phyloP scores from a whole-genome alignment of 192 early-diverging fungal species.

The Backusella mclennaniae region DNA sequence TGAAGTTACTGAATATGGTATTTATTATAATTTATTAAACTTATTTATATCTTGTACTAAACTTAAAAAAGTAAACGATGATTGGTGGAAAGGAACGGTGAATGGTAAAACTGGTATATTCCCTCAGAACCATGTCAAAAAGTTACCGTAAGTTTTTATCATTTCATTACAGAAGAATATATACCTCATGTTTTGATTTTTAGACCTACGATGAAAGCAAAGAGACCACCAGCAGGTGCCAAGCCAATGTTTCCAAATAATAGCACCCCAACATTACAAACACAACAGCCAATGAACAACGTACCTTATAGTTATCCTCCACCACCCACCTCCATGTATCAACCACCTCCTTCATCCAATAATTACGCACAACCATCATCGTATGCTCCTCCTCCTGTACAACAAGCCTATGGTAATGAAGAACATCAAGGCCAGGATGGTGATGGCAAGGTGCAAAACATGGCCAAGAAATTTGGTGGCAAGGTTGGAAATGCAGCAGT shows the following conservation, averaged over 20 bases:
- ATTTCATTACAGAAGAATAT: too few relatives aligned
- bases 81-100: slow-evolving; percentile 37
- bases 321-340: slow-evolving; percentile 26
- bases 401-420: not conserved
- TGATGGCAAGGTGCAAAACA: slow-evolving; percentile 16
- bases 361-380: slow-evolving; percentile 4
- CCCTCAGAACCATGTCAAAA: slow-evolving; percentile 36
- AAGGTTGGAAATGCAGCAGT: slow-evolving; percentile 24
- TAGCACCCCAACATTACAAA: not conserved
- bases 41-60: not conserved
- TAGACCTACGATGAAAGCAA: not conserved
- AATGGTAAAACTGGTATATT: slow-evolving; percentile 33
- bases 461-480: slow-evolving; percentile 32
- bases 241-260: slow-evolving; percentile 1
- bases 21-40: not conserved
- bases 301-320: slow-evolving; percentile 27
- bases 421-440: not conserved
- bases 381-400: slow-evolving; percentile 9
- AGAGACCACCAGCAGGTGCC: not conserved
- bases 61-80: slow-evolving; percentile 33
- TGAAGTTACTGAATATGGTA: slow-evolving; percentile 44
- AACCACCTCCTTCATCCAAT: not conserved
- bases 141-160: slow-evolving; percentile 17
- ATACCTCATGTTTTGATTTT: not conserved
- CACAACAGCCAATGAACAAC: not conserved